A percentile compares a stretch with the other conserved stretches of the same genome.
Evolutionary conservation across 164 flowering plant genomes (phyloP).

Genomic region (Warburgia ugandensis): DNA sequence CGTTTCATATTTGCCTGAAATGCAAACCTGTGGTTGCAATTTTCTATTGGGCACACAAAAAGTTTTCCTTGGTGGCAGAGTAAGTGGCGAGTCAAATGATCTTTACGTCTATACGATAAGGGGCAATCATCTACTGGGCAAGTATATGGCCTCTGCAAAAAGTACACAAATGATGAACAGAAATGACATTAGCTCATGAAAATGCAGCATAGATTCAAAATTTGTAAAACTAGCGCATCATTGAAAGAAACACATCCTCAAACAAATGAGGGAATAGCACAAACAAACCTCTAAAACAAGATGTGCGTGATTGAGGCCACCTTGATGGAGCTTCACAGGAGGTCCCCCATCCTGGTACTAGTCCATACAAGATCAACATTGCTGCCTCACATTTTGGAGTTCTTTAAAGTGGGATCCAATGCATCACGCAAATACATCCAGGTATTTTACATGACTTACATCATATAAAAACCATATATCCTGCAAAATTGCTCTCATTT

Average conservation of each 20-base stretch:
- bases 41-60: conserved; percentile 54
- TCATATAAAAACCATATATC: conserved; percentile 8
- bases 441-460: conserved; percentile 4
- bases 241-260: neutral
- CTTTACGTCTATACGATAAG: conserved; percentile 72
- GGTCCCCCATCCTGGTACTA: conserved; percentile 99
- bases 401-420: conserved; percentile 85
- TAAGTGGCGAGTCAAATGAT: conserved; percentile 76
- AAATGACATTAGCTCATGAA: no score
- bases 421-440: conserved; percentile 58
- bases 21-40: conserved; percentile 45
- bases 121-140: conserved; percentile 69
- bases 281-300: conserved; percentile 39
- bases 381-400: conserved; percentile 87
- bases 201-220: neutral
- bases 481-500: conserved; percentile 31
- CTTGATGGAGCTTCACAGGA: conserved; percentile 99
- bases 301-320: conserved; percentile 69
- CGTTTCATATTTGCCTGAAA: conserved; percentile 53
- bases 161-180: neutral
- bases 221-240: neutral
- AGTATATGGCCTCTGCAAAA: conserved; percentile 61
- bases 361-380: conserved; percentile 61
- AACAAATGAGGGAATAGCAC: neutral
- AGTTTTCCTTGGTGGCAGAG: conserved; percentile 65